A percentile compares a stretch with the other conserved stretches of the same genome.
Evolutionary conservation across 345 rosid genomes (phyloP).

Genomic region (Eucalyptus fibrosa): DNA sequence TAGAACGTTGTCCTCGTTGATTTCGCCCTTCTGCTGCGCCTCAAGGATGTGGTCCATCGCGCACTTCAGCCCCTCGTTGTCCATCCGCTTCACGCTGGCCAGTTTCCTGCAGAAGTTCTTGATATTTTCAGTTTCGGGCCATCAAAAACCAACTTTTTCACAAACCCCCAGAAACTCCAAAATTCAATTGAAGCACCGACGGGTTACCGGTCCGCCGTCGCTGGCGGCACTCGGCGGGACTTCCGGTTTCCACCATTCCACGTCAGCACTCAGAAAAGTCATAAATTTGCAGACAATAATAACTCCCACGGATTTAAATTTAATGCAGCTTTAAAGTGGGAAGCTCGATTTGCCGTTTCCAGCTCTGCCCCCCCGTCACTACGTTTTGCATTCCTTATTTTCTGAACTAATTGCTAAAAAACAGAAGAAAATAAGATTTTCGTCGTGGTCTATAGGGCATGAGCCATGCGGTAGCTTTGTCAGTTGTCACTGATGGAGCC

Average conservation of each 20-base stretch:
- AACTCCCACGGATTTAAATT: neutral
- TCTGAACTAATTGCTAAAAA: neutral
- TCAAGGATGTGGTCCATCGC: conserved; percentile 94
- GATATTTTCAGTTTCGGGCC: neutral
- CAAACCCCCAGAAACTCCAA: neutral
- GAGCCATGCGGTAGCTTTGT: neutral
- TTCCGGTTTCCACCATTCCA: neutral
- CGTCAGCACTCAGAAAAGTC: neutral
- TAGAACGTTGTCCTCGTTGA: conserved; percentile 90
- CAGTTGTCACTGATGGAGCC: neutral
- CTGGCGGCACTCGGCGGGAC: neutral
- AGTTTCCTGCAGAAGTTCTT: conserved; percentile 38
- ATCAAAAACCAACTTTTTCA: neutral
- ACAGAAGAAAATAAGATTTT: neutral
- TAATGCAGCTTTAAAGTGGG: neutral
- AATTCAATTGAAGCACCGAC: neutral
- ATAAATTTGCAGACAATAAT: neutral
- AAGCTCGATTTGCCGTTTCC: neutral
- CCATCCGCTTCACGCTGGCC: conserved; percentile 44
- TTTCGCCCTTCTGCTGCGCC: conserved; percentile 85
- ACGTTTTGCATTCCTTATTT: neutral
- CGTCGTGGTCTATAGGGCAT: neutral
- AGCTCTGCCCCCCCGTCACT: neutral
- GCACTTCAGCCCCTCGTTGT: conserved; percentile 61
- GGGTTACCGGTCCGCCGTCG: neutral